phyloP scores from a whole-genome alignment of 2,329 filamentous ascomycete species.

The Pleoardoris graminearum region DNA sequence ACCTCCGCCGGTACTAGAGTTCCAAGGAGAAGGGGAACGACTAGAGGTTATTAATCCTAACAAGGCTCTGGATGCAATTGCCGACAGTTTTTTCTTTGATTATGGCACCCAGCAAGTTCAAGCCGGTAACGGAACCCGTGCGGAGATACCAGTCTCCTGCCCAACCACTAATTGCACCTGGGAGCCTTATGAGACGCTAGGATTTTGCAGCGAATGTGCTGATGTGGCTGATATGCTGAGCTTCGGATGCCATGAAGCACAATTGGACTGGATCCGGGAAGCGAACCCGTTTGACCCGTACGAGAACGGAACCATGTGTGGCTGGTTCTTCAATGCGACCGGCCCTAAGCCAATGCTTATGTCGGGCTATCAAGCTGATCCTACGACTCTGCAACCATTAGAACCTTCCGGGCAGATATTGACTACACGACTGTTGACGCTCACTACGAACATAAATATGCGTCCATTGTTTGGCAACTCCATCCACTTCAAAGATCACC shows the following conservation, averaged over 20 bases:
- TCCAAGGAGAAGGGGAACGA: no score
- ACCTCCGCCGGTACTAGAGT: no score
- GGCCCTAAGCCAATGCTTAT: conserved; percentile 19
- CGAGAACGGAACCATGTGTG: conserved; percentile 22
- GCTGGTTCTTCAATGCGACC: conserved; percentile 30
- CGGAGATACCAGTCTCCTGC: conserved; percentile 17
- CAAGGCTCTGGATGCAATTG: no score
- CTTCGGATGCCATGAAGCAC: background rate
- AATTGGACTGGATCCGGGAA: background rate
- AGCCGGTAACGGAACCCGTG: conserved; percentile 13
- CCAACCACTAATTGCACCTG: conserved; percentile 21
- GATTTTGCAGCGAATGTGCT: conserved; percentile 12
- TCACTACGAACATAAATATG: conserved; percentile 1
- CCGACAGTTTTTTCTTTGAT: conserved; percentile 11
- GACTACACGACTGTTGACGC: conserved; percentile 16
- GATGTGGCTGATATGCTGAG: background rate
- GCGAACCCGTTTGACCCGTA: background rate
- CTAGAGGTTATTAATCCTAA: no score
- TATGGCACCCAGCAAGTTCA: conserved; percentile 3
- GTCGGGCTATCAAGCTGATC: conserved; percentile 19
- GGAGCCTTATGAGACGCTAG: conserved; percentile 17
- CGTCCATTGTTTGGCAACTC: conserved; percentile 19
- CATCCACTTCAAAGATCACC: conserved; percentile 18
- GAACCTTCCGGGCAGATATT: conserved; percentile 17
- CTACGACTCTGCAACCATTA: background rate